These are phyloP conservation scores for Torulaspora maleeae DNA, from an alignment of 805 yeast species.

Conservation along the genomic window DNA sequence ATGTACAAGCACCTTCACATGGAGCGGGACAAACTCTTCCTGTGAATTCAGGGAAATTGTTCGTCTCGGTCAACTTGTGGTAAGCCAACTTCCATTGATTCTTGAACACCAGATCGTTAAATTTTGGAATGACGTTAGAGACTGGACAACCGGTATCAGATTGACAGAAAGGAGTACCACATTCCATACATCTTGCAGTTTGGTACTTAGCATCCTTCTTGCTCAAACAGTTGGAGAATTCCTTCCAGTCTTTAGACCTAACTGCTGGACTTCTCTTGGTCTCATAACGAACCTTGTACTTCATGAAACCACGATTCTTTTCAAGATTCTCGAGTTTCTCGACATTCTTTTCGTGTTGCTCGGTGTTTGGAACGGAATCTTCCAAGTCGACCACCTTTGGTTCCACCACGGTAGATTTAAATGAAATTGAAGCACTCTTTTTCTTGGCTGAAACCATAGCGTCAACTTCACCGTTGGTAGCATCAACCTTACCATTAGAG, in stretches of 20 bases:
- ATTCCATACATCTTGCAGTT: conserved; percentile 98
- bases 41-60: conserved; percentile 97
- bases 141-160: conserved; percentile 98
- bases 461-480: conserved; percentile 84
- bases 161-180: conserved; percentile 99
- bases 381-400: conserved; percentile 88
- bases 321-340: conserved; percentile 51
- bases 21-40: conserved; percentile 99
- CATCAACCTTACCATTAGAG: conserved; percentile 74
- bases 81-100: conserved; percentile 93
- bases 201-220: conserved; percentile 84
- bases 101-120: conserved; percentile 94
- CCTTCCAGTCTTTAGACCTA: conserved; percentile 89
- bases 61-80: conserved; percentile 88
- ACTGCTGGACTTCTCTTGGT: conserved; percentile 71
- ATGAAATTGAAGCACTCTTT: conserved; percentile 23
- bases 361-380: conserved; percentile 73
- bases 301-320: conserved; percentile 85
- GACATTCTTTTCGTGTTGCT: conserved; percentile 58
- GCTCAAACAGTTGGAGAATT: conserved; percentile 72
- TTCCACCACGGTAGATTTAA: conserved; percentile 45
- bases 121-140: conserved; percentile 94
- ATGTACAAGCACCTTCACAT: conserved; percentile 94
- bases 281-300: conserved; percentile 85
- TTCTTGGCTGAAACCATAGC: conserved; percentile 42